These are phyloP conservation scores for Candida sphagnicola DNA, from an alignment of 805 yeast genomes.

Conservation along the genomic window DNA sequence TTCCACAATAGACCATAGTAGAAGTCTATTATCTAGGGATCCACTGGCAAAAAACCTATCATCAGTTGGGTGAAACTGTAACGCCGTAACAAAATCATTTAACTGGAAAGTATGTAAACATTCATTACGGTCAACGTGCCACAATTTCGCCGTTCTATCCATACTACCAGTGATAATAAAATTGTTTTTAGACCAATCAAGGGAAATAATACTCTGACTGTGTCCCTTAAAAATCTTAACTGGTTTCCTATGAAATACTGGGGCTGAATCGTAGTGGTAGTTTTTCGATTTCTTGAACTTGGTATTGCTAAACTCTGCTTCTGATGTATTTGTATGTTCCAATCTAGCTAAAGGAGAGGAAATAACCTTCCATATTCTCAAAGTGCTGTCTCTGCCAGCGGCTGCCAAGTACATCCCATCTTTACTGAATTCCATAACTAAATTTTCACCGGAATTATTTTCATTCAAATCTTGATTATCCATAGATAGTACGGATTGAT, in stretches of 20 bases:
- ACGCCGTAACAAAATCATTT: slow-evolving; percentile 79
- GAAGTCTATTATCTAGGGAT: slow-evolving; percentile 66
- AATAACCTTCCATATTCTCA: slow-evolving; percentile 78
- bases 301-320: slow-evolving; percentile 10
- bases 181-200: slow-evolving; percentile 87
- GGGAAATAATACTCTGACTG: slow-evolving; percentile 60
- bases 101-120: slow-evolving; percentile 66
- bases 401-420: slow-evolving; percentile 85
- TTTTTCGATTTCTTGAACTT: slow-evolving; percentile 11
- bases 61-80: slow-evolving; percentile 77
- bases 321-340: slow-evolving; percentile 27
- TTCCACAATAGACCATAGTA: slow-evolving; percentile 87
- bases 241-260: slow-evolving; percentile 74
- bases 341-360: slow-evolving; percentile 67
- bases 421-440: slow-evolving; percentile 65
- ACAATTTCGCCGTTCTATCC: slow-evolving; percentile 77
- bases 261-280: slow-evolving; percentile 49
- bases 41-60: slow-evolving; percentile 85
- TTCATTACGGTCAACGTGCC: slow-evolving; percentile 72
- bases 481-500: background rate
- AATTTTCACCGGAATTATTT: slow-evolving; percentile 45
- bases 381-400: slow-evolving; percentile 71
- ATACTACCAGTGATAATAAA: slow-evolving; percentile 77
- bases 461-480: background rate
- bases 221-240: slow-evolving; percentile 62